These are phyloP conservation scores for Tetrastigma voinierianum DNA, from an alignment of 164 flowering plant genomes.

Conservation along the genomic window DNA sequence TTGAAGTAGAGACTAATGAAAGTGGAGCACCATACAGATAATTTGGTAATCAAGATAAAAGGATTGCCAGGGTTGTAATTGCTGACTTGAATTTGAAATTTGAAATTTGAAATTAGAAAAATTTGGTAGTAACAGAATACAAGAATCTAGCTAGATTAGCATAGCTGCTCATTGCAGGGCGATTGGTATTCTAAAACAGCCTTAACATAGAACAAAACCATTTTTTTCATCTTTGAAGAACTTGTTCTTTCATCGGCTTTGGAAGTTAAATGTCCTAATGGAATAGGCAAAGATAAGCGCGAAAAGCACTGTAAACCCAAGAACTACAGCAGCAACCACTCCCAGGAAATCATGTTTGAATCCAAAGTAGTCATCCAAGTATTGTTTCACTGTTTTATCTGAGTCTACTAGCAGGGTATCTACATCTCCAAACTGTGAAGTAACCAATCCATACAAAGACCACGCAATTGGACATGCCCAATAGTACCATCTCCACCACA, in stretches of 20 bases:
- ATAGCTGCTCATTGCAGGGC: no score
- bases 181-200: no score
- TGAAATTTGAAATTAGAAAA: no score
- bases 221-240: no score
- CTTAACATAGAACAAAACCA: no score
- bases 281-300: slow-evolving; percentile 25
- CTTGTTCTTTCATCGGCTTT: slow-evolving; percentile 19
- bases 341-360: slow-evolving; percentile 33
- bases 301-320: slow-evolving; percentile 23
- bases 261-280: slow-evolving; percentile 29
- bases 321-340: slow-evolving; percentile 24
- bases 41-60: no score
- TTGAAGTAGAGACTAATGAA: no score
- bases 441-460: slow-evolving; percentile 19
- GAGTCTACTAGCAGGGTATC: neutral
- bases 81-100: no score
- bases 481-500: neutral
- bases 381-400: slow-evolving; percentile 22
- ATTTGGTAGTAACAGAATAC: no score
- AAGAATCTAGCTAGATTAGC: no score
- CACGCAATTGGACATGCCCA: slow-evolving; percentile 14
- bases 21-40: no score
- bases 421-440: slow-evolving; percentile 19
- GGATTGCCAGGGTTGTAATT: no score
- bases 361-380: slow-evolving; percentile 20